These are phyloP conservation scores for Ceratopteris richardii DNA, from an alignment of 75 land plant species.

Conservation along the genomic window DNA sequence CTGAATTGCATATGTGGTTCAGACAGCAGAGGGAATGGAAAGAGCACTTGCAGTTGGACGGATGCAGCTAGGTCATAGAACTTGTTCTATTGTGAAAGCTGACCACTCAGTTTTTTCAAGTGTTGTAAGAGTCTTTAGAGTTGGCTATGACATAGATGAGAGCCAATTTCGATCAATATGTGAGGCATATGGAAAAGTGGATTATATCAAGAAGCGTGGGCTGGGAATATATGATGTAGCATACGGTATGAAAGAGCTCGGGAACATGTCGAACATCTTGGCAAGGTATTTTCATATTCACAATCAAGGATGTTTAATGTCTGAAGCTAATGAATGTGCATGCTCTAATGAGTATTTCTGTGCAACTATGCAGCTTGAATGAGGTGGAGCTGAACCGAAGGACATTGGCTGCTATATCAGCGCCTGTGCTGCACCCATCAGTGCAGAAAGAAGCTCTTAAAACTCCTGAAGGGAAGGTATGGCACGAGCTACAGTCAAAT, in stretches of 20 bases:
- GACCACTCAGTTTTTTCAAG: background rate
- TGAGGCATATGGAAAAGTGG: background rate
- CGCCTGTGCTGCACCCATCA: background rate
- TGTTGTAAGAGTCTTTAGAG: slow-evolving; percentile 2
- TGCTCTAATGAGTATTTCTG: too few relatives aligned
- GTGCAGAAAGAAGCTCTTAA: background rate
- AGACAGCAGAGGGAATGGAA: slow-evolving; percentile 6
- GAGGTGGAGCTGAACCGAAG: background rate
- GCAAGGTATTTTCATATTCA: background rate
- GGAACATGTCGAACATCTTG: background rate
- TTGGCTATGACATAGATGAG: background rate
- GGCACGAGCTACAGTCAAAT: background rate
- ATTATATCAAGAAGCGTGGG: background rate
- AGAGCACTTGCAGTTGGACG: background rate
- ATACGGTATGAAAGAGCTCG: background rate
- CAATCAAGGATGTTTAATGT: too few relatives aligned
- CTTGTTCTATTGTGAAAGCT: background rate
- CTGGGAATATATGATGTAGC: background rate
- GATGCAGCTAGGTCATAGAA: background rate
- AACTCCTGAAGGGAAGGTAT: background rate
- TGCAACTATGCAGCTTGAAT: background rate
- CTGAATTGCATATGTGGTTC: background rate
- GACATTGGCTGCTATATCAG: background rate
- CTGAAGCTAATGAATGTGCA: too few relatives aligned
- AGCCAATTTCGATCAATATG: background rate